Base-by-base conservation (phyloP, 2,329 filamentous ascomycete species). In the Pleomassaria siparia region DNA sequence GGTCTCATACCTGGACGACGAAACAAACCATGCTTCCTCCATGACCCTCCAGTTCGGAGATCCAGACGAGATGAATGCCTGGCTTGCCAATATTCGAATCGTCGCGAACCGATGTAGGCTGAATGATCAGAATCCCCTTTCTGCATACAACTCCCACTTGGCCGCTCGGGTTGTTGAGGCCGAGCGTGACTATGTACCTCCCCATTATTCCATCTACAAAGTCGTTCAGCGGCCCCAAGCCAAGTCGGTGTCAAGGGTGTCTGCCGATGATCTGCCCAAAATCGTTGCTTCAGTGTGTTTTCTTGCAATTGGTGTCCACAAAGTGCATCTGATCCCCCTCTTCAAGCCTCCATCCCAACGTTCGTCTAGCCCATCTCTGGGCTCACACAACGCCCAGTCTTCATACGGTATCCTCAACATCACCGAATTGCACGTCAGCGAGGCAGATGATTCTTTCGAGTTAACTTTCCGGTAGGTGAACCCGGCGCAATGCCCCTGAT, bases 301-400 rank as follows among this genome's bases (percentile, higher is more conserved):
- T 62, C 76, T 89, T 52, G 85, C 81, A 6, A 78, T 89, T 62
- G 86, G 86, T 16, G 77, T 85, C 25, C 84, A 88, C 71, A 86
- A 85, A 63, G 72, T 88, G 26, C 85, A 88, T 69, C 60, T 89
- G 40, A 78, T 89, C 37, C 84, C 84, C n/a, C 63, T 86, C 25
- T 78, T 82, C 33, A 86, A 84, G 56, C 72, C 77, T 16, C 73
- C 77, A 16, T 74, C 74, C 25, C 77, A 76, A 56, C 76, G 80
- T 53, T 71, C 76, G 21, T 80, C 81, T 13, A 80, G 76, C 54
- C 78, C 78, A 21, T 81, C 80, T 11, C 63, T 84, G 41, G 72
- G 62, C 29, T 74, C 80, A 39, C 67, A 79, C 56, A 73, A 79
- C 30, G 66, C 74, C 50, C 73, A 79, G 50, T 74, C 73, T 7